Conservation (phyloP, 345 rosid genomes). For the Arabis alpina region DNA sequence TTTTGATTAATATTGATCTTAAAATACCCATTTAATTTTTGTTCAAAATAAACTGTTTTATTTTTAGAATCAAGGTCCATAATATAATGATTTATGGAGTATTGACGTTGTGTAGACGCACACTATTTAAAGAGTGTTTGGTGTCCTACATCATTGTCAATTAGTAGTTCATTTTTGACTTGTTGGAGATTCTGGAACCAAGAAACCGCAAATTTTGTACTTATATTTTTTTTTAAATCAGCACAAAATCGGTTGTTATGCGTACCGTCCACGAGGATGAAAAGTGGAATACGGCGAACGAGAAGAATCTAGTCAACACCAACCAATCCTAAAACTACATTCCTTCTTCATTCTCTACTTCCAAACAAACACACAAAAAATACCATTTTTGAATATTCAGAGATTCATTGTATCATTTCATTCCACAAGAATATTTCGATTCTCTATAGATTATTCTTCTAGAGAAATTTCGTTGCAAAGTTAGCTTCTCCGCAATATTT, state of each 20-base stretch:
- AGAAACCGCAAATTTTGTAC: not conserved
- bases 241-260: constrained; percentile 2
- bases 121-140: constrained; percentile 7
- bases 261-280: not conserved
- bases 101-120: not conserved
- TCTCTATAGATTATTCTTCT: not conserved
- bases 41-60: too few relatives aligned
- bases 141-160: constrained; percentile 27
- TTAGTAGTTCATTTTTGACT: constrained; percentile 26
- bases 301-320: constrained; percentile 20
- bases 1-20: too few relatives aligned
- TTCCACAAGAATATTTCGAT: not conserved
- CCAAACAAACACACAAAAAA: not conserved
- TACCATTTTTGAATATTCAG: constrained; percentile 1
- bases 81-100: too few relatives aligned
- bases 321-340: not conserved
- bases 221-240: not conserved
- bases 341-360: not conserved
- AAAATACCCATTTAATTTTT: too few relatives aligned
- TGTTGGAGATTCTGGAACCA: constrained; percentile 30
- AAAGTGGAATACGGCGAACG: constrained; percentile 13
- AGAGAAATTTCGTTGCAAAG: not conserved
- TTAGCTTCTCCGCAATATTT: constrained; percentile 45
- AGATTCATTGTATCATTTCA: not conserved
- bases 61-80: too few relatives aligned